These are phyloP conservation scores for Calophaca sinica DNA, from an alignment of 306 rosid species.

Conservation along the genomic window DNA sequence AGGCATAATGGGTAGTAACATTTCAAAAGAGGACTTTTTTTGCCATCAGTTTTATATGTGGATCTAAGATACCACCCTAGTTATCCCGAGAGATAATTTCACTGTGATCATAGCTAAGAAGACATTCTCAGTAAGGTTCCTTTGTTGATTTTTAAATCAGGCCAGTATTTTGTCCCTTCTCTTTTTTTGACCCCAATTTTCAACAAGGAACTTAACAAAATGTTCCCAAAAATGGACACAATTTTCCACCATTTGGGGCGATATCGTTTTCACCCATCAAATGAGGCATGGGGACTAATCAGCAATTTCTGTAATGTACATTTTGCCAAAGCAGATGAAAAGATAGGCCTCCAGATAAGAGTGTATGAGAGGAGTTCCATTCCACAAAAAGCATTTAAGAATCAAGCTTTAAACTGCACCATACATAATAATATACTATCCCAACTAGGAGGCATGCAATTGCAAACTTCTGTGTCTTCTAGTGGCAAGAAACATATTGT, in stretches of 20 bases:
- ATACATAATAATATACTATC: constrained; percentile 53
- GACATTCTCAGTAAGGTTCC: constrained; percentile 46
- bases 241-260: constrained; percentile 43
- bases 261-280: constrained; percentile 47
- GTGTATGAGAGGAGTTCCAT: constrained; percentile 21
- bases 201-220: constrained; percentile 27
- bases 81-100: constrained; percentile 60
- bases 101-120: constrained; percentile 63
- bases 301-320: constrained; percentile 36
- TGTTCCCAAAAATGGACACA: constrained; percentile 43
- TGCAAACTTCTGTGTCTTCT: constrained; percentile 1
- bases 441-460: constrained; percentile 4
- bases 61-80: constrained; percentile 47
- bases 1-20: constrained; percentile 3
- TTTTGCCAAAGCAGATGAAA: constrained; percentile 39
- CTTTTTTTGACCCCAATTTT: constrained; percentile 63
- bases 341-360: constrained; percentile 44
- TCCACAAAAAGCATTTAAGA: constrained; percentile 49
- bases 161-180: constrained; percentile 68
- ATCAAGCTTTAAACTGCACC: constrained; percentile 54
- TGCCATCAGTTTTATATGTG: constrained; percentile 51
- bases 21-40: constrained; percentile 15
- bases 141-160: constrained; percentile 56
- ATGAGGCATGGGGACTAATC: constrained; percentile 55
- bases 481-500: constrained; percentile 1